These are phyloP conservation scores for Prosopis cineraria DNA, from an alignment of 306 rosid species.

Conservation along the genomic window DNA sequence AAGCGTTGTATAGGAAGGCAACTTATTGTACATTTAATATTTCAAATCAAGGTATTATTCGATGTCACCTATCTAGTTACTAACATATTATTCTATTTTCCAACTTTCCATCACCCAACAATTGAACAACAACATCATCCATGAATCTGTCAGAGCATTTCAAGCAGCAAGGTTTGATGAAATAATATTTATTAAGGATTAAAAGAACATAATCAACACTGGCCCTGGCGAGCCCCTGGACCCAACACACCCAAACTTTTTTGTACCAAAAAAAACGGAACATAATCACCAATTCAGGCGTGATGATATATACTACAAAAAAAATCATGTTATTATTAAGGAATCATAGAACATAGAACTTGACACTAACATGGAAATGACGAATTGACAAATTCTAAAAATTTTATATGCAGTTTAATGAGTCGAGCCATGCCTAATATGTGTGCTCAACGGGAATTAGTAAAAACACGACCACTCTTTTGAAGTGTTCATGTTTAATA, in stretches of 20 bases:
- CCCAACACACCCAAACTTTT: no score
- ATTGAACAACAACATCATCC: background rate
- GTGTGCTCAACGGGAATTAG: background rate
- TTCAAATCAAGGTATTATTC: background rate
- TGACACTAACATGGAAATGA: background rate
- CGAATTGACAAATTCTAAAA: no score
- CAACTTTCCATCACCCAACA: background rate
- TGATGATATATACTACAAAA: no score
- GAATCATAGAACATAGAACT: background rate
- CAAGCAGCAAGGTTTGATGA: background rate
- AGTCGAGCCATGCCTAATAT: background rate
- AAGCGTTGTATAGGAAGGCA: background rate
- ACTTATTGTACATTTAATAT: background rate
- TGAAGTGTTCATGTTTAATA: background rate
- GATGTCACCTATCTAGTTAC: background rate
- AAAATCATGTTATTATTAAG: no score
- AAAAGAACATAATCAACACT: no score
- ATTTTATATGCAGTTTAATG: background rate
- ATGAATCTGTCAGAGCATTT: background rate
- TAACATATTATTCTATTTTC: no score
- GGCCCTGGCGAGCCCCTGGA: no score
- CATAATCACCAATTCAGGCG: no score
- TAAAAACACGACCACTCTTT: background rate
- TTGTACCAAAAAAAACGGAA: no score
- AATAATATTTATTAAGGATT: no score